phyloP scores from a whole-genome alignment of 176 grass and related monocot species.

The Chrysopogon serrulatus region DNA sequence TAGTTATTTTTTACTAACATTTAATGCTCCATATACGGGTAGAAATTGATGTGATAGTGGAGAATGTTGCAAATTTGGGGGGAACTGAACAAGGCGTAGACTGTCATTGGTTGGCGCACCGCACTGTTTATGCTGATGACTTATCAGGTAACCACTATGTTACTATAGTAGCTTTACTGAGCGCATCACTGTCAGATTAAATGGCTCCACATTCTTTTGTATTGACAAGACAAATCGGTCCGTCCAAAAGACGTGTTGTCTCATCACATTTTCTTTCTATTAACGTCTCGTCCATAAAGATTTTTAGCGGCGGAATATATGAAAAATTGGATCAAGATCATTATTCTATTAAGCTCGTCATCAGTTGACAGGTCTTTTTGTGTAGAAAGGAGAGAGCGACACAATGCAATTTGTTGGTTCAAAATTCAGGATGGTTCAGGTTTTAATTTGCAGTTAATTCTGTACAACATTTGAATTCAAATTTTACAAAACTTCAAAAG shows the following conservation, averaged over 20 bases:
- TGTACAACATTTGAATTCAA: neutral
- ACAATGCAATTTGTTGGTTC: neutral
- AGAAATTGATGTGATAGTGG: too few species aligned
- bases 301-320: neutral
- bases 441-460: neutral
- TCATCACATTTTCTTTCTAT: neutral
- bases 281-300: neutral
- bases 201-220: neutral
- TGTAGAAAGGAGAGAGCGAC: neutral
- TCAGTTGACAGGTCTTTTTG: too few species aligned
- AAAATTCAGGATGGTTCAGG: neutral
- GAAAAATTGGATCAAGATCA: neutral
- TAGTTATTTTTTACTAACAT: too few species aligned
- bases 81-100: too few species aligned
- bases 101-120: neutral
- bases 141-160: neutral
- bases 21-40: too few species aligned
- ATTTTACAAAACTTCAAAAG: neutral
- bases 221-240: neutral
- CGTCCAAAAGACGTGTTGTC: neutral
- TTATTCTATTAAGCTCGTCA: too few species aligned
- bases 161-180: neutral
- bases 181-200: neutral
- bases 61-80: too few species aligned
- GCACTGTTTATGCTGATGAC: neutral